Percentiles rank a stretch among this genome's conserved stretches.
Evolutionary conservation across 116 monocot genomes (phyloP).

Genomic region (Posidonia oceanica): DNA sequence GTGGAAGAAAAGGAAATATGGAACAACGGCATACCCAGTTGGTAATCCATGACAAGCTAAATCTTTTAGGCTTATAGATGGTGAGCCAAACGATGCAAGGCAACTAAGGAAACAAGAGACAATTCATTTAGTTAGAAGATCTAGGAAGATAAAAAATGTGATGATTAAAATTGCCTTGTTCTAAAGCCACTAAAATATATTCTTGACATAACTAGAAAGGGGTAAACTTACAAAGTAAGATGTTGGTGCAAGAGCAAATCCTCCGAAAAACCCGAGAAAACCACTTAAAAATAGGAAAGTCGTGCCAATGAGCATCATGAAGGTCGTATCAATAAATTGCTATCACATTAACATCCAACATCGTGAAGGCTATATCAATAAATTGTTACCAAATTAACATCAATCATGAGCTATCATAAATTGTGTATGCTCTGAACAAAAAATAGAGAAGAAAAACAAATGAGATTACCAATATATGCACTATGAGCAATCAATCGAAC

Average conservation of each 20-base stretch:
- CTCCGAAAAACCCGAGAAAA: slow-evolving; percentile 16
- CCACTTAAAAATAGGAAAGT: slow-evolving; percentile 11
- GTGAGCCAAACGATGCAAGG: slow-evolving; percentile 51
- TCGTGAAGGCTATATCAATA: no score
- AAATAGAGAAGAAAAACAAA: no score
- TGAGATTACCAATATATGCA: slow-evolving; percentile 21
- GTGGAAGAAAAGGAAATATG: no score
- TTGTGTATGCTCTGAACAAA: no score
- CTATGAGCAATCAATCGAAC: slow-evolving; percentile 16
- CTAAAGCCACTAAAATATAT: no score
- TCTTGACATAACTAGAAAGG: no score
- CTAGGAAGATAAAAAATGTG: no score
- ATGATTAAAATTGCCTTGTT: no score
- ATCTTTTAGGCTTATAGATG: slow-evolving; percentile 17
- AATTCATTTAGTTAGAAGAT: no score
- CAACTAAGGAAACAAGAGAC: slow-evolving; percentile 12
- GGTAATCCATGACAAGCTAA: slow-evolving; percentile 13
- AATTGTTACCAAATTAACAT: no score
- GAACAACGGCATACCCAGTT: slow-evolving; percentile 14
- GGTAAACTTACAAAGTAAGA: slow-evolving; percentile 17
- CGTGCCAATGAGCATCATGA: slow-evolving; percentile 17
- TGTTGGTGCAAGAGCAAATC: slow-evolving; percentile 15
- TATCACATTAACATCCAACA: no score
- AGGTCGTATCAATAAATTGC: slow-evolving; percentile 2
- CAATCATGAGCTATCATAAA: no score